Evolutionary conservation across 371 early-diverging fungal species (phyloP).

Genomic region (Gilbertella persicaria): DNA sequence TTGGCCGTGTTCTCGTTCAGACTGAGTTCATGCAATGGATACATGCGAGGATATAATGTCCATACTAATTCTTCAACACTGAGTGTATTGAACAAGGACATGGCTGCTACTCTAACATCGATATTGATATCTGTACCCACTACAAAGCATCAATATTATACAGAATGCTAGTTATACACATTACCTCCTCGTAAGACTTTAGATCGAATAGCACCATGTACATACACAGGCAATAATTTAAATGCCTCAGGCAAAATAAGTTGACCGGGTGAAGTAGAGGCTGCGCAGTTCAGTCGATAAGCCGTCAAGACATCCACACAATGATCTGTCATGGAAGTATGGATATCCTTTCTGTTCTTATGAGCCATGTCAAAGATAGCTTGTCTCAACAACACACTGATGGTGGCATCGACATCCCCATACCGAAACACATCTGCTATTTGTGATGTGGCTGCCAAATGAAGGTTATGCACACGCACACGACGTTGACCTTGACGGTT

Average conservation of each 20-base stretch:
- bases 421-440: slow-evolving; percentile 88
- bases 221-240: slow-evolving; percentile 93
- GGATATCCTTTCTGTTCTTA: slow-evolving; percentile 74
- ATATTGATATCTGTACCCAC: slow-evolving; percentile 64
- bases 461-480: slow-evolving; percentile 89
- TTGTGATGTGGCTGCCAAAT: slow-evolving; percentile 75
- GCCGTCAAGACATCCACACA: slow-evolving; percentile 90
- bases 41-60: slow-evolving; percentile 87
- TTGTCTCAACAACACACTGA: slow-evolving; percentile 82
- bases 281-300: slow-evolving; percentile 92
- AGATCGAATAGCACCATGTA: slow-evolving; percentile 81
- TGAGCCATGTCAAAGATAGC: slow-evolving; percentile 76
- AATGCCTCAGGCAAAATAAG: slow-evolving; percentile 95
- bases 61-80: slow-evolving; percentile 74
- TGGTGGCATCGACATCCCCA: slow-evolving; percentile 90
- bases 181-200: slow-evolving; percentile 73
- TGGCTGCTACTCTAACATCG: slow-evolving; percentile 78
- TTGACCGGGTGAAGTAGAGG: slow-evolving; percentile 89
- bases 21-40: slow-evolving; percentile 65
- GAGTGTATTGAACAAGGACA: slow-evolving; percentile 77
- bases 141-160: neutral
- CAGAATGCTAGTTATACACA: neutral
- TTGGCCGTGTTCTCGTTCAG: slow-evolving; percentile 47
- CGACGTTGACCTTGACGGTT: slow-evolving; percentile 84
- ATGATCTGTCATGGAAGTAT: slow-evolving; percentile 81